phyloP scores from a whole-genome alignment of 106 monocot species.

The Acanthochlamys bracteata region DNA sequence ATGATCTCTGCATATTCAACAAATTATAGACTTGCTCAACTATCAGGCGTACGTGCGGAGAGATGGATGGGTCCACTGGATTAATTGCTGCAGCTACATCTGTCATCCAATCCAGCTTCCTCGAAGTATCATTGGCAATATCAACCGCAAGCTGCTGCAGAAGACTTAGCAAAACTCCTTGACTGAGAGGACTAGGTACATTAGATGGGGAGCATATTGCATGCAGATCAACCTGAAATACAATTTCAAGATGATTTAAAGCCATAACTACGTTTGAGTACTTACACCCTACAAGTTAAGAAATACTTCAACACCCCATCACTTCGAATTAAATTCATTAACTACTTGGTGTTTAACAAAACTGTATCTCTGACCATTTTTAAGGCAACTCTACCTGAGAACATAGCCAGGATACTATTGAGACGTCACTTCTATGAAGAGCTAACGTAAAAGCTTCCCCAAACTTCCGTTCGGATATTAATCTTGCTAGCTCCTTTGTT shows the following conservation, averaged over 20 bases:
- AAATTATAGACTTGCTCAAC: conserved; percentile 59
- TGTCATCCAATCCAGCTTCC: conserved; percentile 66
- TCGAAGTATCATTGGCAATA: conserved; percentile 34
- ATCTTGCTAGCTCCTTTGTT: conserved; percentile 63
- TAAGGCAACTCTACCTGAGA: conserved; percentile 44
- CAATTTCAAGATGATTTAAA: not conserved
- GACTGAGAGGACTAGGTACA: conserved; percentile 41
- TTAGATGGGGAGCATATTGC: conserved; percentile 28
- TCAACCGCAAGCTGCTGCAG: conserved; percentile 69
- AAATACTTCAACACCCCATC: too few relatives aligned
- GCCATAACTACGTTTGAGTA: not conserved
- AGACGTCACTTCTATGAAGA: conserved; percentile 91
- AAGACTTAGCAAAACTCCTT: conserved; percentile 62
- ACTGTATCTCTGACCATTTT: too few relatives aligned
- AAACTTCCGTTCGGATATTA: conserved; percentile 76
- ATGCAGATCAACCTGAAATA: conserved; percentile 54
- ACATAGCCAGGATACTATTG: conserved; percentile 97
- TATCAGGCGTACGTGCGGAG: conserved; percentile 56
- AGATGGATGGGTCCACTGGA: conserved; percentile 50
- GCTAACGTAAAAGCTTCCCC: conserved; percentile 88
- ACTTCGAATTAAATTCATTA: too few relatives aligned
- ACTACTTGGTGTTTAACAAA: too few relatives aligned
- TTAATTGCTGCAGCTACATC: conserved; percentile 48
- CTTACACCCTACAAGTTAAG: too few relatives aligned
- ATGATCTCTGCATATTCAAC: conserved; percentile 40